Percentiles rank a stretch among this genome's conserved stretches.
These are phyloP conservation scores for Quercus robur DNA, from an alignment of 306 rosid species.

Conservation along the genomic window DNA sequence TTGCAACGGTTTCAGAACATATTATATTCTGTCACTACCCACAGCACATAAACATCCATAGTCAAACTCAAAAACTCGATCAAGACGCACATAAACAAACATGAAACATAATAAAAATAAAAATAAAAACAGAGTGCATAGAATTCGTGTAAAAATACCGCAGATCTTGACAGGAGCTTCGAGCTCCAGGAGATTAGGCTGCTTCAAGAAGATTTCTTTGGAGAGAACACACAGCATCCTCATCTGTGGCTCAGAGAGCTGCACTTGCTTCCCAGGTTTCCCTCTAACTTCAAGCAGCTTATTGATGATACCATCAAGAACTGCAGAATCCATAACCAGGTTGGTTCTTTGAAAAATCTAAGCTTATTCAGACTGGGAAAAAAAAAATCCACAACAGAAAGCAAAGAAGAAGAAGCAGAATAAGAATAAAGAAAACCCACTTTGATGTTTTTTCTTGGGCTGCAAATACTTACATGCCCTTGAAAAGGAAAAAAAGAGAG, in stretches of 20 bases:
- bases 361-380: constrained; percentile 2
- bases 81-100: constrained; percentile 8
- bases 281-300: constrained; percentile 67
- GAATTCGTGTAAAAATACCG: constrained; percentile 45
- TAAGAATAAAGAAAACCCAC: constrained; percentile 23
- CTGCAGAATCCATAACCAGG: constrained; percentile 53
- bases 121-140: constrained; percentile 1
- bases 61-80: constrained; percentile 10
- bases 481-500: neutral
- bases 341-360: neutral
- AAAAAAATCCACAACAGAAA: constrained; percentile 10
- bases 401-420: constrained; percentile 1
- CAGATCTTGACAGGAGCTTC: constrained; percentile 88
- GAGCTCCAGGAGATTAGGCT: constrained; percentile 82
- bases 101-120: neutral
- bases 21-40: neutral
- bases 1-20: neutral
- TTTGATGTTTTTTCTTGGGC: constrained; percentile 17
- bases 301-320: constrained; percentile 61
- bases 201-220: constrained; percentile 59
- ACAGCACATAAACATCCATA: neutral
- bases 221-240: constrained; percentile 74
- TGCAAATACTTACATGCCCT: constrained; percentile 20
- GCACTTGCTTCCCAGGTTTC: constrained; percentile 68
- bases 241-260: constrained; percentile 71